Evolutionary conservation across 202 grass and related monocot species (phyloP).

Genomic region (Dendrocalamus latiflorus): DNA sequence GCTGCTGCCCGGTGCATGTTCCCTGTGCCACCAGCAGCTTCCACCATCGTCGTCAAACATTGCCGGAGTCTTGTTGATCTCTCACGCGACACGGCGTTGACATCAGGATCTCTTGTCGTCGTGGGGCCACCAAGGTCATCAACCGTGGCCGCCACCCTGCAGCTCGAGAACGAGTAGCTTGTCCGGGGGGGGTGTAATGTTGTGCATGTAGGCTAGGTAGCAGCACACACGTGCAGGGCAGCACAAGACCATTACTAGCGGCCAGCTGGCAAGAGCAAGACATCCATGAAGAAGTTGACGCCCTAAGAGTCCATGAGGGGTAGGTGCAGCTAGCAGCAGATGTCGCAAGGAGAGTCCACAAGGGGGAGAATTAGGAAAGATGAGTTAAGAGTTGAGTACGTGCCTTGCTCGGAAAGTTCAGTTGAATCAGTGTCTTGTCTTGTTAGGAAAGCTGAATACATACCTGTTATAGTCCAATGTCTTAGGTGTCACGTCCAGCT

Average conservation of each 20-base stretch:
- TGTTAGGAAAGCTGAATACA: background rate
- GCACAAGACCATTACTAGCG: background rate
- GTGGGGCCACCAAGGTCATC: background rate
- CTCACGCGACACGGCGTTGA: background rate
- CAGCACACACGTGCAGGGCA: background rate
- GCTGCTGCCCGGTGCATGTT: background rate
- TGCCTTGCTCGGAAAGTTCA: background rate
- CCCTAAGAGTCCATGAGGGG: background rate
- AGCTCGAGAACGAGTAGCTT: background rate
- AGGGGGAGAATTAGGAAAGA: background rate
- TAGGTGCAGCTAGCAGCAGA: background rate
- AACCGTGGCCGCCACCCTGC: background rate
- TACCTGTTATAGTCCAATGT: background rate
- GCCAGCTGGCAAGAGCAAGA: background rate
- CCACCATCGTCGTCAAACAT: background rate
- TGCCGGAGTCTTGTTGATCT: background rate
- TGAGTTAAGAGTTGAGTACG: background rate
- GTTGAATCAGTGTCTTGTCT: background rate
- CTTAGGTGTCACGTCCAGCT: background rate
- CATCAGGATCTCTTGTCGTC: background rate
- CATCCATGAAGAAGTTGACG: background rate
- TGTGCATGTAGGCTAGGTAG: too few relatives aligned
- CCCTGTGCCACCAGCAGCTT: background rate
- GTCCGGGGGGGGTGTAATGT: background rate
- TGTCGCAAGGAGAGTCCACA: background rate